These are phyloP conservation scores for Aspergillus japonicus DNA, from an alignment of 2,329 filamentous ascomycete species.

Conservation along the genomic window DNA sequence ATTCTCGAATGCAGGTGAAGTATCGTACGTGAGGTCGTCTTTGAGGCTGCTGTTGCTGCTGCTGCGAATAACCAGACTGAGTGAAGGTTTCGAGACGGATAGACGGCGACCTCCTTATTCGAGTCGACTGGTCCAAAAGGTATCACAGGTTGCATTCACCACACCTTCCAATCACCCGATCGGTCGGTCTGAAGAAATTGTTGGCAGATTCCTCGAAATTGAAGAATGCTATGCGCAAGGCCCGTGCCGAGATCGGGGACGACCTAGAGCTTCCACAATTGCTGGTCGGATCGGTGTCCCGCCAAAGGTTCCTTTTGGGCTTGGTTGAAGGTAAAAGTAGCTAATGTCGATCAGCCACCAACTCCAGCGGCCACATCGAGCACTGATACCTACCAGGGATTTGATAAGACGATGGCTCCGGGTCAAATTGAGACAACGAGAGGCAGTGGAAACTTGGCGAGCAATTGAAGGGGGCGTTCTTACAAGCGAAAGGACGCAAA, in stretches of 20 bases:
- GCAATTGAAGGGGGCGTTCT: slow-evolving; percentile 3
- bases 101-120: not conserved
- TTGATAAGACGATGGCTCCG: not conserved
- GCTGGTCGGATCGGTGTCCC: slow-evolving; percentile 3
- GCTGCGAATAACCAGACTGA: not conserved
- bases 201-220: not conserved
- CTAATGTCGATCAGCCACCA: slow-evolving; percentile 16
- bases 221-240: slow-evolving; percentile 1
- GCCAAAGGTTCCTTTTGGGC: slow-evolving; percentile 6
- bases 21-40: not conserved
- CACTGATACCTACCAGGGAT: slow-evolving; percentile 8
- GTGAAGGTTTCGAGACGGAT: not conserved
- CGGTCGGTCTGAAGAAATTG: not conserved
- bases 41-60: not conserved
- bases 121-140: not conserved
- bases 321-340: not conserved
- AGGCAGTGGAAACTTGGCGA: not conserved
- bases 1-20: not conserved
- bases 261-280: slow-evolving; percentile 4
- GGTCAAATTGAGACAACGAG: not conserved
- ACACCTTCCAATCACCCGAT: not conserved
- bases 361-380: not conserved
- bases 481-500: slow-evolving; percentile 6
- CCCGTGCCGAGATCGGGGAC: not conserved
- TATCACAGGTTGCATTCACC: not conserved